These are phyloP conservation scores for Lagenidium giganteum DNA, from an alignment of 352 stramenopile genomes.

Conservation along the genomic window DNA sequence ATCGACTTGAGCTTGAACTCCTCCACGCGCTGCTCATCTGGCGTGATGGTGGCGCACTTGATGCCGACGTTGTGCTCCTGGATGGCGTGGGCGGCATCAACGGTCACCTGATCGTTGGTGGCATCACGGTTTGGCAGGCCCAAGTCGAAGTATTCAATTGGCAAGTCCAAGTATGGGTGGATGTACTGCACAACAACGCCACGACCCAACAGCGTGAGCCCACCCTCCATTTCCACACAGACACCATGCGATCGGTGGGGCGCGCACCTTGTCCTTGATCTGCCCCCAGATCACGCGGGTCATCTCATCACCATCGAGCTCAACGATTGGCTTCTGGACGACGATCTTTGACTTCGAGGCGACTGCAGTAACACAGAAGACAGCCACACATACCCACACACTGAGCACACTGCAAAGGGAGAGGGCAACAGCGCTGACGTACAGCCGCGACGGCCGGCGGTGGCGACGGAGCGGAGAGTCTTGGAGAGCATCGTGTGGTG, in stretches of 20 bases:
- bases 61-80: conserved; percentile 64
- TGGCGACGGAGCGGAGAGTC: conserved; percentile 33
- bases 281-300: conserved; percentile 62
- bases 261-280: conserved; percentile 40
- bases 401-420: background rate
- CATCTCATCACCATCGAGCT: conserved; percentile 81
- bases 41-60: conserved; percentile 84
- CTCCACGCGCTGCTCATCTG: conserved; percentile 71
- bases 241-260: background rate
- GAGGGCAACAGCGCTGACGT: conserved; percentile 7
- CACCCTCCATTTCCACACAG: background rate
- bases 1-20: conserved; percentile 76
- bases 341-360: conserved; percentile 58
- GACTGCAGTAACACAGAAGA: conserved; percentile 12
- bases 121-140: conserved; percentile 63
- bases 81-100: conserved; percentile 74
- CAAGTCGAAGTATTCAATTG: conserved; percentile 82
- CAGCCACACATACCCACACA: background rate
- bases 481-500: conserved; percentile 54
- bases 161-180: conserved; percentile 67
- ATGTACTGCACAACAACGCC: conserved; percentile 34
- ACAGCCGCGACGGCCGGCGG: conserved; percentile 27
- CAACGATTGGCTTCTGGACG: conserved; percentile 69
- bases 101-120: conserved; percentile 75
- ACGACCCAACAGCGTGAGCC: background rate